Base-by-base conservation (phyloP, 2,329 filamentous ascomycete species). In the Monilinia vaccinii-corymbosi region DNA sequence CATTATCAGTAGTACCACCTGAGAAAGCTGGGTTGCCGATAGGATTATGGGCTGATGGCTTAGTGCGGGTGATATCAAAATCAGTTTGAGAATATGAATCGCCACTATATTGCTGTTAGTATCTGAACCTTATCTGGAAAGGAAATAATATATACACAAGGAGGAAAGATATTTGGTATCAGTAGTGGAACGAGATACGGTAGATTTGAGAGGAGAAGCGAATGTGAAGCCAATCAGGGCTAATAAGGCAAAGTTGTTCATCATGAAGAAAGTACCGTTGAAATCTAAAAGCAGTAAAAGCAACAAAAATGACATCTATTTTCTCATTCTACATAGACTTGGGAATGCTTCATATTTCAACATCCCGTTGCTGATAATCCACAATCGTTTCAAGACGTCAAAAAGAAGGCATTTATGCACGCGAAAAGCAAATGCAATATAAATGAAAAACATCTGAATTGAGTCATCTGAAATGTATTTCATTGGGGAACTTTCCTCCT, bases 21-120 rank as follows among this genome's bases (percentile, higher is more conserved):
- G 72, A 71, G 47, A 70, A 73, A 1, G 64, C 34, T 8, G 72
- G 72, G 62, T 73, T 74, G 32, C 72, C 71, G 32, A 73, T 62
- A 8, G 71, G 71, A 59, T 73, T 73, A 4, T 60, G 59, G 0
- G 64, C 52, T 10, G 68, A 67, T 3, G 72, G 70, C 46, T 71
- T 64, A 3, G 67, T 61, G 6, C 63, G 64, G 36, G 67, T 67
- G 36, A 71, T 60, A 49, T 68, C 67, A 65, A 73, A 73, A 14
- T 66, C 69, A 63, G 69, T 73, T 42, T 65, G 64, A 11, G 72
- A 69, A 49, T 73, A 73, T 3, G 69, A 72, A 63, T 73, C 72
- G 44, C 72, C 71, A 47, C 72, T 73, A 6, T 6, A 25, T 8
- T n/a, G 10, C 18, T 28, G 38, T 45, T 16, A 45, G 7, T 8